Evolutionary conservation across 2,329 filamentous ascomycete species (phyloP).

Genomic region (Phoma sp.): DNA sequence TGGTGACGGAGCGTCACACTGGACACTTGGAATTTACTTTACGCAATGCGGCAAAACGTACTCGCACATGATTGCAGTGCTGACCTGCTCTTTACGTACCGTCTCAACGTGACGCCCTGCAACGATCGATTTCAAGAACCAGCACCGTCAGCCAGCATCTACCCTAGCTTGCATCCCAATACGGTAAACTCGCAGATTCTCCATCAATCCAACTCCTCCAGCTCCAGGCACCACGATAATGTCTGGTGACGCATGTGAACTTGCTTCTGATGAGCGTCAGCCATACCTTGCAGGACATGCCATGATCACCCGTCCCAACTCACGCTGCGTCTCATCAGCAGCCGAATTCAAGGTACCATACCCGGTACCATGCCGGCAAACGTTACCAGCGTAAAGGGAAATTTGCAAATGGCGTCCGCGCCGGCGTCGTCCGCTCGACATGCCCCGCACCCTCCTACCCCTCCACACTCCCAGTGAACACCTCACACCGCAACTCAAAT

Average conservation of each 20-base stretch:
- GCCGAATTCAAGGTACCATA: background rate
- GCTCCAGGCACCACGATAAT: conserved; percentile 1
- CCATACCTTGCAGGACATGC: background rate
- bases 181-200: background rate
- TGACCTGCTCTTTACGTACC: background rate
- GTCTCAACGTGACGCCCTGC: conserved; percentile 1
- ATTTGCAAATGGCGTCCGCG: background rate
- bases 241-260: conserved; percentile 9
- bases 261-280: conserved; percentile 1
- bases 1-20: background rate
- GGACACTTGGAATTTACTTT: background rate
- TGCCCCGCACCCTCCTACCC: conserved; percentile 4
- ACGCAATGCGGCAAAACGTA: conserved; percentile 1
- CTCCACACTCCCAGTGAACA: conserved; percentile 8
- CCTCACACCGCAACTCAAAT: conserved; percentile 19
- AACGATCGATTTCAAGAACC: conserved; percentile 5
- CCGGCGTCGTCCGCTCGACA: conserved; percentile 6
- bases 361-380: conserved; percentile 2
- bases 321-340: background rate
- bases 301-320: background rate
- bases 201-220: conserved; percentile 3
- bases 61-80: background rate
- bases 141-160: conserved; percentile 6
- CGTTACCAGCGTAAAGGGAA: background rate
- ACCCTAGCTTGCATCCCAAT: conserved; percentile 7